Evolutionary conservation across 2,329 filamentous ascomycete species (phyloP).

Genomic region (Colletotrichum lini): DNA sequence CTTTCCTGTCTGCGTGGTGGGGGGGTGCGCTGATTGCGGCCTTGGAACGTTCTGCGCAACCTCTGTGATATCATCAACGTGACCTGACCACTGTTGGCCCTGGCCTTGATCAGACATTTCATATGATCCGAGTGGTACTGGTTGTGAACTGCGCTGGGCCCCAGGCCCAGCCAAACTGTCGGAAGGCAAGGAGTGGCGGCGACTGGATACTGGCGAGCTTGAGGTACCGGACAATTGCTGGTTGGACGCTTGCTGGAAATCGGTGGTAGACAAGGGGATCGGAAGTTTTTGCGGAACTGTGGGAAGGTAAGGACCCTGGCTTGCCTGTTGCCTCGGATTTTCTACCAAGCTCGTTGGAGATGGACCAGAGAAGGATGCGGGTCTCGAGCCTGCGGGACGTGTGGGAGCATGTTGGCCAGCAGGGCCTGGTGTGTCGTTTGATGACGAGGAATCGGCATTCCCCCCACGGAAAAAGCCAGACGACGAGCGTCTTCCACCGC

Average conservation of each 20-base stretch:
- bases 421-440: not conserved
- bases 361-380: slow-evolving; percentile 29
- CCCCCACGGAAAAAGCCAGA: slow-evolving; percentile 43
- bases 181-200: slow-evolving; percentile 31
- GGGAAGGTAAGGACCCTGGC: slow-evolving; percentile 28
- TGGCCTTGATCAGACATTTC: not conserved
- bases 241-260: not conserved
- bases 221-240: not conserved
- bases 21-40: slow-evolving; percentile 15
- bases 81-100: not conserved
- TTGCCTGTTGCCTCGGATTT: not conserved
- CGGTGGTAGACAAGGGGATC: not conserved
- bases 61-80: not conserved
- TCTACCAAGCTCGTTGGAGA: not conserved
- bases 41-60: not conserved
- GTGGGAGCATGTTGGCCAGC: slow-evolving; percentile 24
- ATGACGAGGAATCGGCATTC: not conserved
- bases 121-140: not conserved
- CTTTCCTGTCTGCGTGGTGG: not conserved
- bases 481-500: slow-evolving; percentile 20
- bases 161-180: not conserved
- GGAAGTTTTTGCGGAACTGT: slow-evolving; percentile 7
- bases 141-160: not conserved
- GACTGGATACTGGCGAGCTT: slow-evolving; percentile 5
- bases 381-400: slow-evolving; percentile 8